Conservation (phyloP, 1,284 basidiomycete genomes). For the Pseudomicrostroma phylloplanum region DNA sequence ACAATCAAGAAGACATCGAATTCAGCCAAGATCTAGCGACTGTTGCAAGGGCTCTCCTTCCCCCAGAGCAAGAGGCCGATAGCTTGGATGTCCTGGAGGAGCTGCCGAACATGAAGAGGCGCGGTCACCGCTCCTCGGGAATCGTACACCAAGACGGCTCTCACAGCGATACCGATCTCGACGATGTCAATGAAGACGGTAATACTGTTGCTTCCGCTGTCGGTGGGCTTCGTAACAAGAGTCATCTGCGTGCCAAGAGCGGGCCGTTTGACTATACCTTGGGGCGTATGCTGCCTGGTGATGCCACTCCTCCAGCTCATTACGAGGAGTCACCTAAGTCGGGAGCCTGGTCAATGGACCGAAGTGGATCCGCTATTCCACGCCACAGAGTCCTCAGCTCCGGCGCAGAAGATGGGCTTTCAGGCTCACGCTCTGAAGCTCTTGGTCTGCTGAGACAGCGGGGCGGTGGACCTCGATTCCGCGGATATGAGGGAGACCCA, state of each 20-base stretch:
- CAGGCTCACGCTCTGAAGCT: background rate
- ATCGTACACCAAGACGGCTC: conserved; percentile 25
- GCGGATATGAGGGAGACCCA: conserved; percentile 53
- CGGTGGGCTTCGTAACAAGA: no score
- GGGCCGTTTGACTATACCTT: background rate
- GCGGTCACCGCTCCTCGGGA: background rate
- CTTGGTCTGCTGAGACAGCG: background rate
- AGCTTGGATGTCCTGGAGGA: no score
- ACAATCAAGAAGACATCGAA: background rate
- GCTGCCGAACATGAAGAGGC: background rate
- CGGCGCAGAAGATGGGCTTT: background rate
- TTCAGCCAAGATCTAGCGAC: background rate
- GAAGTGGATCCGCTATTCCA: background rate
- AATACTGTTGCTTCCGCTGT: no score
- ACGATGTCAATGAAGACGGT: conserved; percentile 13
- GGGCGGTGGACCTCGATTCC: conserved; percentile 16
- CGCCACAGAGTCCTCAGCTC: background rate
- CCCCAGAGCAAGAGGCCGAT: background rate
- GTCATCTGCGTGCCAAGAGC: conserved; percentile 12
- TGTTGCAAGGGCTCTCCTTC: background rate
- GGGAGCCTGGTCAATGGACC: background rate
- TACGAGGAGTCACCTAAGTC: background rate
- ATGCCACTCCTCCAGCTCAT: background rate
- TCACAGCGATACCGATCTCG: conserved; percentile 31
- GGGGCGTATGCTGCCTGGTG: background rate